Evolutionary conservation across 2,329 filamentous ascomycete species (phyloP).

Genomic region (Trichoderma guizhouense): DNA sequence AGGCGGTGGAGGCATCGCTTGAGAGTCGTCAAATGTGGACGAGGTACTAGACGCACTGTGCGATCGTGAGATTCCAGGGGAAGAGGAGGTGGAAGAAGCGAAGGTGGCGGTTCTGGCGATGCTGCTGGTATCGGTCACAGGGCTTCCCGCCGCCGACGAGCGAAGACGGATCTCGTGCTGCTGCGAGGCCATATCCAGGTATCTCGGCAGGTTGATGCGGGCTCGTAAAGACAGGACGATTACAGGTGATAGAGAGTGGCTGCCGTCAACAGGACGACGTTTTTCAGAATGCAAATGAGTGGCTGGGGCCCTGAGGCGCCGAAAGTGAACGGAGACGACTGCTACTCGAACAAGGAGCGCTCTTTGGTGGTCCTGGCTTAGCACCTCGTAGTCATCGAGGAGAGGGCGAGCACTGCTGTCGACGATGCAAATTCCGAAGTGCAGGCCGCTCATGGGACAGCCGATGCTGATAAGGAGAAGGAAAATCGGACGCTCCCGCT

Average conservation of each 20-base stretch:
- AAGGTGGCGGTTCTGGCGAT: slow-evolving; percentile 27
- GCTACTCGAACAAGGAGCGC: slow-evolving; percentile 44
- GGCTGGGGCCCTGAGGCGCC: slow-evolving; percentile 37
- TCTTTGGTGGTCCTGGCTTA: slow-evolving; percentile 39
- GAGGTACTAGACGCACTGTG: slow-evolving; percentile 10
- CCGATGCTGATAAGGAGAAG: slow-evolving; percentile 22
- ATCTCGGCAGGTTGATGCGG: slow-evolving; percentile 27
- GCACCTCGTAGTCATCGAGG: slow-evolving; percentile 43
- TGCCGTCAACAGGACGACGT: slow-evolving; percentile 33
- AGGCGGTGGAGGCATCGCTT: slow-evolving; percentile 37
- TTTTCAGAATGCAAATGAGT: slow-evolving; percentile 38
- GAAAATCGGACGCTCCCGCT: slow-evolving; percentile 21
- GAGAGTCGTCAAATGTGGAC: slow-evolving; percentile 11
- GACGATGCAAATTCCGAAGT: slow-evolving; percentile 46
- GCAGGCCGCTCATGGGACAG: slow-evolving; percentile 46
- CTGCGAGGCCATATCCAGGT: slow-evolving; percentile 34
- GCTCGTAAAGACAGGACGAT: neutral
- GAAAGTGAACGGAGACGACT: slow-evolving; percentile 38
- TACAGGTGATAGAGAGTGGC: slow-evolving; percentile 25
- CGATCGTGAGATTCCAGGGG: slow-evolving; percentile 22
- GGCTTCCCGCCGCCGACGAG: slow-evolving; percentile 36
- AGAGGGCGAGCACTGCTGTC: slow-evolving; percentile 45
- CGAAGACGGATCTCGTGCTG: slow-evolving; percentile 37
- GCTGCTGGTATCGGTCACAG: slow-evolving; percentile 26
- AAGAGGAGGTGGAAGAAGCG: slow-evolving; percentile 21